Conservation (phyloP, 768 basidiomycete species). For the Mycena pura region DNA sequence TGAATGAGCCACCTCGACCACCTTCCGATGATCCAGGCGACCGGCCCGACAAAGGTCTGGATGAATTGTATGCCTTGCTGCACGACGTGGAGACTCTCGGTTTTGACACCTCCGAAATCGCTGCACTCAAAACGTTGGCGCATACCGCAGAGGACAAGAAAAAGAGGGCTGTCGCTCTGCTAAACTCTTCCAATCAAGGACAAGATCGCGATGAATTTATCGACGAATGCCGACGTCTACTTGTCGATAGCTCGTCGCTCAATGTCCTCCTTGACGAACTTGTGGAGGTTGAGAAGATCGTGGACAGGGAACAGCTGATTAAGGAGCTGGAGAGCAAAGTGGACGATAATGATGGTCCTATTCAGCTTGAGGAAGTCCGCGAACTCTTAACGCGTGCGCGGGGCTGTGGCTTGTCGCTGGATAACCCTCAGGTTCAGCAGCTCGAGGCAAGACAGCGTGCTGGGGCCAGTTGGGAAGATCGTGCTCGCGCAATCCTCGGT, state of each 20-base stretch:
- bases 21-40: conserved; percentile 64
- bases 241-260: conserved; percentile 73
- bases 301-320: conserved; percentile 79
- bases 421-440: conserved; percentile 69
- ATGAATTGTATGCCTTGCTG: conserved; percentile 74
- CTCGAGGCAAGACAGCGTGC: conserved; percentile 68
- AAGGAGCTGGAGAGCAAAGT: conserved; percentile 77
- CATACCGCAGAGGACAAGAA: conserved; percentile 71
- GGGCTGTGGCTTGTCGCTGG: conserved; percentile 65
- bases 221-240: conserved; percentile 72
- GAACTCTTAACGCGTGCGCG: conserved; percentile 73
- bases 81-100: conserved; percentile 78
- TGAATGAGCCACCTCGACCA: conserved; percentile 41
- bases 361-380: conserved; percentile 81
- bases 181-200: conserved; percentile 49
- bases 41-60: conserved; percentile 72
- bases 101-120: conserved; percentile 84
- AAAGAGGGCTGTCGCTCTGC: conserved; percentile 57
- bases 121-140: conserved; percentile 57
- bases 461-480: conserved; percentile 81
- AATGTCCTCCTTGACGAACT: conserved; percentile 88
- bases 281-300: conserved; percentile 77
- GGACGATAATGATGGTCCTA: conserved; percentile 61
- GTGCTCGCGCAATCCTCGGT: conserved; percentile 67
- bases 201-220: conserved; percentile 62